Evolutionary conservation across 164 flowering plant species (phyloP).

Genomic region (Berberis vulgaris): DNA sequence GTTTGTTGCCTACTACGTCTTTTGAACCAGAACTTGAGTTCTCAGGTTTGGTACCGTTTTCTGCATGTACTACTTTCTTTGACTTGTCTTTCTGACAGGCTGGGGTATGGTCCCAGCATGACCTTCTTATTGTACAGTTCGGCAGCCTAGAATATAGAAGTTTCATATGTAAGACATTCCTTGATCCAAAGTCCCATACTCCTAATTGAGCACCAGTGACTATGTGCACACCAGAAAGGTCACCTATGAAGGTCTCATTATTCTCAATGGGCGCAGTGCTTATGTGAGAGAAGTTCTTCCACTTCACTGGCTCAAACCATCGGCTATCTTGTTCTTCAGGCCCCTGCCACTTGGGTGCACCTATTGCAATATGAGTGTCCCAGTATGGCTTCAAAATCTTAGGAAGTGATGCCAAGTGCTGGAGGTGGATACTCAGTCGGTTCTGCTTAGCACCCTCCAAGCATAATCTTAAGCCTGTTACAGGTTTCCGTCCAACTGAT

Average conservation of each 20-base stretch:
- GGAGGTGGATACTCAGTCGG: conserved; percentile 56
- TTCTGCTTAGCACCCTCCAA: conserved; percentile 76
- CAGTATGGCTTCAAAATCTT: conserved; percentile 71
- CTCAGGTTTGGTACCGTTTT: conserved; percentile 12
- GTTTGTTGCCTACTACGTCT: conserved; percentile 32
- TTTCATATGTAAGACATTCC: conserved; percentile 65
- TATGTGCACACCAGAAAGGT: conserved; percentile 51
- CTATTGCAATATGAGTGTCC: conserved; percentile 78
- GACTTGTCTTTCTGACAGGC: conserved; percentile 19
- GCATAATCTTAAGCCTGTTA: conserved; percentile 64
- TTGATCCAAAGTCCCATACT: conserved; percentile 89
- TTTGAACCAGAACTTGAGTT: conserved; percentile 34
- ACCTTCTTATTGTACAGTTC: conserved; percentile 74
- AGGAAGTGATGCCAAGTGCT: conserved; percentile 65
- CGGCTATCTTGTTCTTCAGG: conserved; percentile 92
- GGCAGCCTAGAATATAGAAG: conserved; percentile 73
- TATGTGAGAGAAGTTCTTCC: conserved; percentile 88
- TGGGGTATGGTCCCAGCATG: conserved; percentile 74
- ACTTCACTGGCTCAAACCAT: conserved; percentile 88
- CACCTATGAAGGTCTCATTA: conserved; percentile 49
- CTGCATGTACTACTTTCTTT: conserved; percentile 9
- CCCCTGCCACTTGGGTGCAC: conserved; percentile 86
- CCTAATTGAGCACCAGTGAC: conserved; percentile 96
- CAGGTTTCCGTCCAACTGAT: conserved; percentile 75
- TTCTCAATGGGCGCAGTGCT: conserved; percentile 82